These are phyloP conservation scores for Klebsormidium nitens DNA, from an alignment of 139 green algal genomes.

Conservation along the genomic window DNA sequence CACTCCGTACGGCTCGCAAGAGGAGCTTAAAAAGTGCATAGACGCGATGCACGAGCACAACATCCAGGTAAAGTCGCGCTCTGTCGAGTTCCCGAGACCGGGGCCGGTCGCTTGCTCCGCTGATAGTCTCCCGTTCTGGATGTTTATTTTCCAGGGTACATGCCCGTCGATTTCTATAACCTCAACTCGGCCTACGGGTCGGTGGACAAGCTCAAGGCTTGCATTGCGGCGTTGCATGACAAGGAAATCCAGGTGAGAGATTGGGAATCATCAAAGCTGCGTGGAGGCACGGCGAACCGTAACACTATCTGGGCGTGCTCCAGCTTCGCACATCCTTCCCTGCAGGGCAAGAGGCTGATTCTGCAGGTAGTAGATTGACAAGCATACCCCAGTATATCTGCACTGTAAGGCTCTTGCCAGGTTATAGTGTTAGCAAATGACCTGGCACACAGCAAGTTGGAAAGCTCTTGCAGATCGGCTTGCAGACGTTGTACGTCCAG, in stretches of 20 bases:
- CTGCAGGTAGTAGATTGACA: no score
- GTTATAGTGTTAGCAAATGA: no score
- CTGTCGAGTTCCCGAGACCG: background rate
- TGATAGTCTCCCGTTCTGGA: background rate
- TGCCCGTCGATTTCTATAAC: constrained; percentile 51
- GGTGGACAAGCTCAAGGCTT: constrained; percentile 39
- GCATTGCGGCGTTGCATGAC: constrained; percentile 41
- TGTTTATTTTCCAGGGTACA: constrained; percentile 39
- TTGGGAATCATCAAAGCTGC: no score
- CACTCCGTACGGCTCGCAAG: background rate
- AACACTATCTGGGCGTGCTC: no score
- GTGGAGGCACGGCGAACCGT: no score
- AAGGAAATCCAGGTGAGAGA: constrained; percentile 29
- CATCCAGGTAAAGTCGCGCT: background rate
- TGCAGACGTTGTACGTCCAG: no score
- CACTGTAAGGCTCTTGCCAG: no score
- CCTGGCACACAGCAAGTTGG: no score
- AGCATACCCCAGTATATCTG: no score
- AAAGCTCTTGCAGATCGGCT: no score
- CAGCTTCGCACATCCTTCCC: no score
- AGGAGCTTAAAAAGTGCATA: background rate
- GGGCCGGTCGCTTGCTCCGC: background rate
- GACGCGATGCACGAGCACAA: background rate
- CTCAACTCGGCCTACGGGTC: constrained; percentile 50
- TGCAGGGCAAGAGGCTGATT: no score